Base-by-base conservation (phyloP, 352 stramenopile species). In the Pelagophyceae sp. region DNA sequence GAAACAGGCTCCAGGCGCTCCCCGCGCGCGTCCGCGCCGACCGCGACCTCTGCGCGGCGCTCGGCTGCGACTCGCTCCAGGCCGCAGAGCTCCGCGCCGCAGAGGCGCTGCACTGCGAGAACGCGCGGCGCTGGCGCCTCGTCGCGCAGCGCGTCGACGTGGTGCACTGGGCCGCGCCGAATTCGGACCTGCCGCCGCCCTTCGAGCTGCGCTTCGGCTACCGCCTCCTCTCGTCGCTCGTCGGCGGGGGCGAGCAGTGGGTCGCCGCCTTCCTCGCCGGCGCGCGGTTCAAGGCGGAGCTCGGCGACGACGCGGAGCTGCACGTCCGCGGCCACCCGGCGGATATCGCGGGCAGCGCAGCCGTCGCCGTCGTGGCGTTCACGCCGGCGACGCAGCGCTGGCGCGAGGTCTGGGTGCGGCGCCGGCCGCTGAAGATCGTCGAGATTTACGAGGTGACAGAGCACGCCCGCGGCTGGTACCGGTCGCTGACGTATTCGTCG, bases 371-470 rank as follows among this genome's bases (percentile, higher is more conserved):
- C 67, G 33, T 74, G 15, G 35, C 17, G 15, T 1, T 11, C 25
- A 20, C 6, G 25, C 3, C 33, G 15, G 67, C 27, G 27, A 33
- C 58, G 23, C 2, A 54, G 67, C 1, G 58, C 15, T 74, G 67
- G 67, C 67, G 67, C 67, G 67, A 74, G 67, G 25, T 11, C 20
- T 31, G 20, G 25, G 87, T 92, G 38, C 90, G 89, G 61, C 85
- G 92, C 51, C 78, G 38, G 98, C 94, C 0, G 92, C 99, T 70
- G 99, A 99, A 79, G 96, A 88, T 97, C 31, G 90, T 99, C 50
- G 94, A 98, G 60, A 89, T 99, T 29, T 99, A 96, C 83, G 93
- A 97, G 70, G 87, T 99, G 29, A 89, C 98, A 23, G 96, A 97
- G 69, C 92, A 99, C 81, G 96, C 94, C 5, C 88, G 96, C 32